Conservation (phyloP, 225 moss, liverwort and hornwort species). For the Bryum argenteum region DNA sequence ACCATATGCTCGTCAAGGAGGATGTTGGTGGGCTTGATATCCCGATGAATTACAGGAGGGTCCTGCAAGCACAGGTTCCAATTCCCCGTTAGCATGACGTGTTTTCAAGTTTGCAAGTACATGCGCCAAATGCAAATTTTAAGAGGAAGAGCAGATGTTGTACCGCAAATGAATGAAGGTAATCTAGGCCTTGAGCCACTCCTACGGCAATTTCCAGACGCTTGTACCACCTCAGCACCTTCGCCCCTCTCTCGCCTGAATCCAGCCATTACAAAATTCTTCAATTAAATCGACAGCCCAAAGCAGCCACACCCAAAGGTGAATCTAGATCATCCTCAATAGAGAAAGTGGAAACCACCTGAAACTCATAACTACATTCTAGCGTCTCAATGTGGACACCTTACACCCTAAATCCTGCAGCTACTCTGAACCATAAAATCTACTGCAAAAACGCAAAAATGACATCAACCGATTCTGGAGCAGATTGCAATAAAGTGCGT, state of each 20-base stretch:
- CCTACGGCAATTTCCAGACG: slow-evolving; percentile 67
- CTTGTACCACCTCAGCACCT: slow-evolving; percentile 55
- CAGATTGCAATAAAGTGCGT: too few species aligned
- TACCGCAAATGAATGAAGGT: slow-evolving; percentile 69
- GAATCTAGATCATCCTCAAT: too few species aligned
- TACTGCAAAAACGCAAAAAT: too few species aligned
- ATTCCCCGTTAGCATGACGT: not conserved
- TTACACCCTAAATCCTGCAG: too few species aligned
- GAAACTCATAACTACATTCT: too few species aligned
- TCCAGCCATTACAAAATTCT: slow-evolving; percentile 2
- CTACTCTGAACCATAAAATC: too few species aligned
- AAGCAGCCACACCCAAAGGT: not conserved
- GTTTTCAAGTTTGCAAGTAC: too few species aligned
- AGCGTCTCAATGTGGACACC: too few species aligned
- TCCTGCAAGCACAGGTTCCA: slow-evolving; percentile 35
- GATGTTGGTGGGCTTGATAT: slow-evolving; percentile 77
- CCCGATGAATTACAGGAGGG: slow-evolving; percentile 78
- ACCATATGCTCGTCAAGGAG: slow-evolving; percentile 59
- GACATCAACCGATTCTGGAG: too few species aligned
- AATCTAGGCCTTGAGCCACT: slow-evolving; percentile 65
- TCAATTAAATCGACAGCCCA: not conserved
- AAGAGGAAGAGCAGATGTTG: not conserved
- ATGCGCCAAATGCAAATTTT: too few species aligned
- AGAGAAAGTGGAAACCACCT: too few species aligned
- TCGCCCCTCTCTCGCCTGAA: slow-evolving; percentile 42